Percentiles rank a stretch among this genome's conserved stretches.
Evolutionary conservation across 2,329 filamentous ascomycete genomes (phyloP).

Genomic region (Pseudogymnoascus sp.): DNA sequence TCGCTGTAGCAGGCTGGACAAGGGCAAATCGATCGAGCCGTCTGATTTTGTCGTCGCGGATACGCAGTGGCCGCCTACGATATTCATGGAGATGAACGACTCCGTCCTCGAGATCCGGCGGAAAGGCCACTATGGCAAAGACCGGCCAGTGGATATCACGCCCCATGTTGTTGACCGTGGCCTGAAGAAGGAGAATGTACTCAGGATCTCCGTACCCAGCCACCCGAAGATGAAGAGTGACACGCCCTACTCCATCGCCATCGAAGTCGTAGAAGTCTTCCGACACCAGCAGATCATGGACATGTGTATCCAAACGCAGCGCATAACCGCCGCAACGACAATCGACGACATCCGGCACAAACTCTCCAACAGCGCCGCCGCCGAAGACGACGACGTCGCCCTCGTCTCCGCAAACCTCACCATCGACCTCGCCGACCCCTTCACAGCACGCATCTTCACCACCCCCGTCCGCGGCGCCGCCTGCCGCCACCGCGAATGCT

Average conservation of each 20-base stretch:
- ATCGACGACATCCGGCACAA: slow-evolving; percentile 48
- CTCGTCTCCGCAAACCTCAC: slow-evolving; percentile 50
- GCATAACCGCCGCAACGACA: slow-evolving; percentile 42
- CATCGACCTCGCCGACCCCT: slow-evolving; percentile 60
- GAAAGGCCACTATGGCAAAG: slow-evolving; percentile 65
- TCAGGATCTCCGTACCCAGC: slow-evolving; percentile 43
- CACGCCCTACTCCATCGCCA: slow-evolving; percentile 52
- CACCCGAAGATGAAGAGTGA: slow-evolving; percentile 29
- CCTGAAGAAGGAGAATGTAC: slow-evolving; percentile 40
- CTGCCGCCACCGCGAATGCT: slow-evolving; percentile 79
- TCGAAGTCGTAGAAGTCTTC: slow-evolving; percentile 62
- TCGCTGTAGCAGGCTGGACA: slow-evolving; percentile 48
- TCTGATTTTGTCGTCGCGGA: slow-evolving; percentile 55
- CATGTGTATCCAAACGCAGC: slow-evolving; percentile 31
- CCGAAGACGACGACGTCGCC: slow-evolving; percentile 56
- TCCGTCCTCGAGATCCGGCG: slow-evolving; percentile 50
- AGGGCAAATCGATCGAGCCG: slow-evolving; percentile 24
- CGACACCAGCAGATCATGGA: slow-evolving; percentile 37
- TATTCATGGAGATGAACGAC: slow-evolving; percentile 63
- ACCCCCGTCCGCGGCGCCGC: slow-evolving; percentile 61
- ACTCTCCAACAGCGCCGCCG: slow-evolving; percentile 33
- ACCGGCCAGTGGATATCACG: slow-evolving; percentile 70
- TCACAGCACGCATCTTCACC: slow-evolving; percentile 55
- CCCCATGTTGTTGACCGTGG: slow-evolving; percentile 28
- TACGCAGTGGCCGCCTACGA: slow-evolving; percentile 61